Evolutionary conservation across 768 basidiomycete species (phyloP).

Genomic region (Rhodosporidiobolus odoratus): DNA sequence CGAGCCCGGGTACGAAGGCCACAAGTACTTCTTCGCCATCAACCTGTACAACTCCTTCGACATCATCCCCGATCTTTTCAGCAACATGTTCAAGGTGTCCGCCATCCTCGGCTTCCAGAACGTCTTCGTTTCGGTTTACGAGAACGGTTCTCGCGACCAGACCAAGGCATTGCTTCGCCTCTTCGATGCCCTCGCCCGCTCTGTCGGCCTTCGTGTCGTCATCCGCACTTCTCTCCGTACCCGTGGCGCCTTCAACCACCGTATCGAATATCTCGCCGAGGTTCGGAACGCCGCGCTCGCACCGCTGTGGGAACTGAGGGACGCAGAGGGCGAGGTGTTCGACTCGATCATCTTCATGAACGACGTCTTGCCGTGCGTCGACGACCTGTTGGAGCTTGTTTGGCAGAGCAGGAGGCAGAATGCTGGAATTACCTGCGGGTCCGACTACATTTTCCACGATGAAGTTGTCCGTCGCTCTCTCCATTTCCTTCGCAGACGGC

Average conservation of each 20-base stretch:
- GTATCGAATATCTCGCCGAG: conserved; percentile 99
- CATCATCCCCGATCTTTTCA: conserved; percentile 92
- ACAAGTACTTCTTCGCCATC: conserved; percentile 99
- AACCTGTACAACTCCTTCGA: conserved; percentile 99
- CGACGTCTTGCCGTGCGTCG: conserved; percentile 94
- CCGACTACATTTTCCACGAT: conserved; percentile 99
- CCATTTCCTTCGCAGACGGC: background rate
- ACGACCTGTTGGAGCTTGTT: conserved; percentile 95
- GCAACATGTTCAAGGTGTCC: conserved; percentile 88
- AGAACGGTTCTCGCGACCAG: conserved; percentile 98
- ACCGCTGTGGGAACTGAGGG: conserved; percentile 87
- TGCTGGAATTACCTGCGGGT: conserved; percentile 95
- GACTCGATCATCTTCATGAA: conserved; percentile 99
- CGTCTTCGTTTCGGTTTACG: conserved; percentile 96
- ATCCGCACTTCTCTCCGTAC: conserved; percentile 90
- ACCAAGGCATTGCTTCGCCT: conserved; percentile 93
- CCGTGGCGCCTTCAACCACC: conserved; percentile 93
- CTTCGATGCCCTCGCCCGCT: conserved; percentile 84
- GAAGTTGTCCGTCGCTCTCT: conserved; percentile 62
- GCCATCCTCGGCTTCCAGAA: conserved; percentile 93
- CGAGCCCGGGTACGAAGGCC: conserved; percentile 51
- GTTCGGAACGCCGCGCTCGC: conserved; percentile 98
- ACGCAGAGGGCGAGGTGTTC: conserved; percentile 86
- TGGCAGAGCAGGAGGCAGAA: conserved; percentile 90
- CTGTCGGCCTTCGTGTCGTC: conserved; percentile 84